A percentile compares a stretch with the other conserved stretches of the same genome.
These are phyloP conservation scores for Hippophae gyantsensis DNA, from an alignment of 306 rosid genomes.

Conservation along the genomic window DNA sequence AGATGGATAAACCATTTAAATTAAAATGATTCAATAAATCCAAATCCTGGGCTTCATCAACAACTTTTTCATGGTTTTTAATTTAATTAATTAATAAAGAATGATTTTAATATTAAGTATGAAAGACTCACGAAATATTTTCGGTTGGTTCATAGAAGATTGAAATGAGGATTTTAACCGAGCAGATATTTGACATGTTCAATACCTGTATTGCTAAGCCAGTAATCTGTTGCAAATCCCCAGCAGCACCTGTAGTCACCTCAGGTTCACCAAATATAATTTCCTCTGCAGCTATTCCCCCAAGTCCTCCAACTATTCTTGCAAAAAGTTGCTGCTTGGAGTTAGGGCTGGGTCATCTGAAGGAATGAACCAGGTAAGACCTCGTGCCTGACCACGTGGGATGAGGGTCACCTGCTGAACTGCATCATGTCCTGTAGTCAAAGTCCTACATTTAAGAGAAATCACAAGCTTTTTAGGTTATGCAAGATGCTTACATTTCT, in stretches of 20 bases:
- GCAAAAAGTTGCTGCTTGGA: conserved; percentile 98
- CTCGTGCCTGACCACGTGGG: conserved; percentile 98
- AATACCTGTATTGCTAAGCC: conserved; percentile 89
- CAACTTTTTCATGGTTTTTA: too few relatives aligned
- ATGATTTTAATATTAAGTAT: neutral
- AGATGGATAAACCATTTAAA: too few relatives aligned
- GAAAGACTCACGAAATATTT: neutral
- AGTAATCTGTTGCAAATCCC: conserved; percentile 93
- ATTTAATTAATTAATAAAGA: neutral
- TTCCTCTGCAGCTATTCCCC: conserved; percentile 99
- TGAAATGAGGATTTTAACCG: neutral
- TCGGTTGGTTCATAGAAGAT: neutral
- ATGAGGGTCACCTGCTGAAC: conserved; percentile 86
- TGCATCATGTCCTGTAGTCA: conserved; percentile 96
- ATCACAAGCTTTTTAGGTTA: conserved; percentile 1
- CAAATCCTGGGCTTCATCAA: too few relatives aligned
- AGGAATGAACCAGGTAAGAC: conserved; percentile 98
- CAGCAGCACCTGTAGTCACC: conserved; percentile 97
- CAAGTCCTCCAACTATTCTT: conserved; percentile 94
- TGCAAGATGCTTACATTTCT: neutral
- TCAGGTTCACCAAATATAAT: conserved; percentile 91
- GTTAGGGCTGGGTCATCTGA: conserved; percentile 83
- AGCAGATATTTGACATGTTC: conserved; percentile 5
- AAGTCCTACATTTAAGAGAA: conserved; percentile 51
- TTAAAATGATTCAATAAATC: too few relatives aligned